A percentile compares a stretch with the other conserved stretches of the same genome.
Evolutionary conservation across 257 asterid genomes (phyloP).

Genomic region (Verbascum thapsus): DNA sequence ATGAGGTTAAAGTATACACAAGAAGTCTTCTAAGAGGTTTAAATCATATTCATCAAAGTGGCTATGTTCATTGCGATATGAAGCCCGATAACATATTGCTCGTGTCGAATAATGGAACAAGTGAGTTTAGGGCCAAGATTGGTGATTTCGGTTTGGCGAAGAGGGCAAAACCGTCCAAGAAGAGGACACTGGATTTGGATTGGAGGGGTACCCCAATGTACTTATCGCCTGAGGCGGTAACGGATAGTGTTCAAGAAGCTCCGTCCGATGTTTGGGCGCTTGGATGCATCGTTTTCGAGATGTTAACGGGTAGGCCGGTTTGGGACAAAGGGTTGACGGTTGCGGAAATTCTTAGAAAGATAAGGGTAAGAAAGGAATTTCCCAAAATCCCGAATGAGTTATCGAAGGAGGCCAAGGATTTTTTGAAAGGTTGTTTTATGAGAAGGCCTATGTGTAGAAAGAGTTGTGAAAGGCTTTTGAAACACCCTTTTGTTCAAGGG

Average conservation of each 20-base stretch:
- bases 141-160: slow-evolving; percentile 48
- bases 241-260: slow-evolving; percentile 29
- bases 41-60: slow-evolving; percentile 35
- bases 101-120: slow-evolving; percentile 1
- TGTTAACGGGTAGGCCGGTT: slow-evolving; percentile 32
- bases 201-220: slow-evolving; percentile 47
- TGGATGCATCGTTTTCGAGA: slow-evolving; percentile 38
- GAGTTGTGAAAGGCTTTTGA: slow-evolving; percentile 35
- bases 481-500: slow-evolving; percentile 38
- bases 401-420: too few relatives aligned
- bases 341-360: slow-evolving; percentile 26
- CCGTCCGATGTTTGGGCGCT: slow-evolving; percentile 41
- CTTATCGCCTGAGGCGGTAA: slow-evolving; percentile 44
- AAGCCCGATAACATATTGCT: slow-evolving; percentile 45
- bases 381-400: slow-evolving; percentile 23
- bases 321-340: not conserved
- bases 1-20: slow-evolving; percentile 26
- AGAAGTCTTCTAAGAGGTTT: slow-evolving; percentile 38
- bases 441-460: too few relatives aligned
- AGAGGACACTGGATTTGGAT: slow-evolving; percentile 29
- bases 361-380: not conserved
- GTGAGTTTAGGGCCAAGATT: slow-evolving; percentile 34
- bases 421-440: too few relatives aligned
- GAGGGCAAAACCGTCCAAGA: slow-evolving; percentile 25
- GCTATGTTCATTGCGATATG: slow-evolving; percentile 44